Evolutionary conservation across 192 early-diverging fungal species (phyloP).

Genomic region (Mortierella claussenii): DNA sequence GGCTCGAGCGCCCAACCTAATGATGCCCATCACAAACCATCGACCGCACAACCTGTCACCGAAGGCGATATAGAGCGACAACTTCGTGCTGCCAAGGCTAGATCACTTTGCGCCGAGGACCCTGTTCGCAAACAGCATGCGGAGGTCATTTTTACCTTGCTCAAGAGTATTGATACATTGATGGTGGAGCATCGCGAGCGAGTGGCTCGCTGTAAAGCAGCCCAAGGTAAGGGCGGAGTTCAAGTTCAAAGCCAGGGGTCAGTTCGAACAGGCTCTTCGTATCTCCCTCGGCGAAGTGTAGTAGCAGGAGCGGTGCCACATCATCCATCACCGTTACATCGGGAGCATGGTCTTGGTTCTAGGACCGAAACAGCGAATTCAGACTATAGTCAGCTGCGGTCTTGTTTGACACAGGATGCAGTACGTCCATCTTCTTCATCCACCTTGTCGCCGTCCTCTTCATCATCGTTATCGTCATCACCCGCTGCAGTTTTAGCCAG

Average conservation of each 20-base stretch:
- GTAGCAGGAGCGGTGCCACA: neutral
- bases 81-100: conserved; percentile 26
- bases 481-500: no score
- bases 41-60: conserved; percentile 9
- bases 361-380: neutral
- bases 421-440: neutral
- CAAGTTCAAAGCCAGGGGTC: conserved; percentile 23
- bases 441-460: neutral
- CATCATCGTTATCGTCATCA: neutral
- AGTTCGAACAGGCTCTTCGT: conserved; percentile 41
- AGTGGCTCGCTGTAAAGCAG: conserved; percentile 21
- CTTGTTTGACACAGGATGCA: conserved; percentile 4
- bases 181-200: conserved; percentile 32
- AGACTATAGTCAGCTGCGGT: conserved; percentile 29
- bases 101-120: conserved; percentile 28
- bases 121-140: conserved; percentile 45
- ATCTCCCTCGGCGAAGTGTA: conserved; percentile 32
- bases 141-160: conserved; percentile 28
- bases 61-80: conserved; percentile 33
- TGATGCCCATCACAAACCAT: conserved; percentile 2
- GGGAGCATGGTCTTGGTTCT: neutral
- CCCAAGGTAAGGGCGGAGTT: conserved; percentile 5
- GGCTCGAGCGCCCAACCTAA: conserved; percentile 3
- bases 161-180: conserved; percentile 45
- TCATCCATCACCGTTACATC: conserved; percentile 28